Percentiles rank a stretch among this genome's conserved stretches.
Conservation (phyloP, 768 basidiomycete genomes). For the Termitomyces sp. region DNA sequence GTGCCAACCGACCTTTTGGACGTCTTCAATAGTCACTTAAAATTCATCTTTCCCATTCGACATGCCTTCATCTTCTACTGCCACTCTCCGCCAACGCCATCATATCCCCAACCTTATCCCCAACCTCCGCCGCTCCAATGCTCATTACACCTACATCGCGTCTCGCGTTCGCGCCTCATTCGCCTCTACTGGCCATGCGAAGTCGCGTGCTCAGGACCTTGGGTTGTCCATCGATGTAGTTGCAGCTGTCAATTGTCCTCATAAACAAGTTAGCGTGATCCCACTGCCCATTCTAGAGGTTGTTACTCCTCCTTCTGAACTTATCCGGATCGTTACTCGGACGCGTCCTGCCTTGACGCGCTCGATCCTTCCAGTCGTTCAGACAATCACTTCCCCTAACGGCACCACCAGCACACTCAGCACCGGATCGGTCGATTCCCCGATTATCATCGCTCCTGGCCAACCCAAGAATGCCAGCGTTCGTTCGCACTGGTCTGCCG, state of each 20-base stretch:
- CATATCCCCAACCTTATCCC: slow-evolving; percentile 31
- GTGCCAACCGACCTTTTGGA: background rate
- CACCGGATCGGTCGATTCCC: slow-evolving; percentile 4
- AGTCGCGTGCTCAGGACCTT: slow-evolving; percentile 37
- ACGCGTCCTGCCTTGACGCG: slow-evolving; percentile 19
- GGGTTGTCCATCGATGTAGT: slow-evolving; percentile 40
- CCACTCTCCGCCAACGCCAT: slow-evolving; percentile 18
- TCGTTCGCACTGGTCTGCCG: slow-evolving; percentile 15
- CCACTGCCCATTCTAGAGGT: slow-evolving; percentile 34
- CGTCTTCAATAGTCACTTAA: background rate
- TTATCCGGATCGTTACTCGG: slow-evolving; percentile 2
- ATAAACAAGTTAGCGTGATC: slow-evolving; percentile 30
- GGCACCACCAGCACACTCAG: slow-evolving; percentile 17
- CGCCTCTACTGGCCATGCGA: slow-evolving; percentile 41
- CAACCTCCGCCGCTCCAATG: slow-evolving; percentile 40
- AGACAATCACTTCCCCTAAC: slow-evolving; percentile 17
- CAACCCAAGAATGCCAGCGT: background rate
- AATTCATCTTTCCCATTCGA: slow-evolving; percentile 1
- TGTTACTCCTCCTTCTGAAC: slow-evolving; percentile 12
- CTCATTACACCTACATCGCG: slow-evolving; percentile 33
- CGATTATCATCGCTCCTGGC: slow-evolving; percentile 3
- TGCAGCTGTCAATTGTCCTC: slow-evolving; percentile 35
- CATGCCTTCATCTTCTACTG: slow-evolving; percentile 16
- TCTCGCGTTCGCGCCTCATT: slow-evolving; percentile 28
- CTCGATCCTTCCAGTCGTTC: slow-evolving; percentile 18